These are phyloP conservation scores for Exophiala spinifera DNA, from an alignment of 2,329 filamentous ascomycete species.

Conservation along the genomic window DNA sequence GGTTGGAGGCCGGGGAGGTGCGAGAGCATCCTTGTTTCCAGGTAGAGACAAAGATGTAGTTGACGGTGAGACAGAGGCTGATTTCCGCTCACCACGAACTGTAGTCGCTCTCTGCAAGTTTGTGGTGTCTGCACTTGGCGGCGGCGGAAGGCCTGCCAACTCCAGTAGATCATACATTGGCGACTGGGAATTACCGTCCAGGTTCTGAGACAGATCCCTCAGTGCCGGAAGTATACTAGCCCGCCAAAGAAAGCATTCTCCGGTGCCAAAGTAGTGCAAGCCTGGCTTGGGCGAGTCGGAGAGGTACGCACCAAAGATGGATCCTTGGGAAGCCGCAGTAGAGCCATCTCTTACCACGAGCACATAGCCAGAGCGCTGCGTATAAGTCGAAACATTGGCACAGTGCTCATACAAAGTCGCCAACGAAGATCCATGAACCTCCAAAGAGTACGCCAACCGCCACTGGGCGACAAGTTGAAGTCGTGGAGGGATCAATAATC, in stretches of 20 bases:
- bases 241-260: constrained; percentile 92
- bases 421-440: constrained; percentile 85
- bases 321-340: constrained; percentile 30
- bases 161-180: constrained; percentile 44
- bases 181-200: constrained; percentile 4
- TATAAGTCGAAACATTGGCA: constrained; percentile 59
- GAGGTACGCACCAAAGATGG: constrained; percentile 86
- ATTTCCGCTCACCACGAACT: constrained; percentile 40
- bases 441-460: constrained; percentile 82
- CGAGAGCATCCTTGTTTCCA: constrained; percentile 14
- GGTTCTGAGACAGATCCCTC: constrained; percentile 32
- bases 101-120: constrained; percentile 62
- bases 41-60: constrained; percentile 26
- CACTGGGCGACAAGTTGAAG: constrained; percentile 85
- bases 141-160: constrained; percentile 61
- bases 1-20: constrained; percentile 29
- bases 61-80: constrained; percentile 32
- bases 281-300: constrained; percentile 80
- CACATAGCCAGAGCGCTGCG: constrained; percentile 77
- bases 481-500: constrained; percentile 80
- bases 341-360: constrained; percentile 75
- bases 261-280: constrained; percentile 87
- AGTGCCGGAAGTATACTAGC: constrained; percentile 62
- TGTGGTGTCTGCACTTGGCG: constrained; percentile 65
- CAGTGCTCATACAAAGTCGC: constrained; percentile 81